phyloP scores from a whole-genome alignment of 2,329 filamentous ascomycete species.

The Ophiostoma australiae region DNA sequence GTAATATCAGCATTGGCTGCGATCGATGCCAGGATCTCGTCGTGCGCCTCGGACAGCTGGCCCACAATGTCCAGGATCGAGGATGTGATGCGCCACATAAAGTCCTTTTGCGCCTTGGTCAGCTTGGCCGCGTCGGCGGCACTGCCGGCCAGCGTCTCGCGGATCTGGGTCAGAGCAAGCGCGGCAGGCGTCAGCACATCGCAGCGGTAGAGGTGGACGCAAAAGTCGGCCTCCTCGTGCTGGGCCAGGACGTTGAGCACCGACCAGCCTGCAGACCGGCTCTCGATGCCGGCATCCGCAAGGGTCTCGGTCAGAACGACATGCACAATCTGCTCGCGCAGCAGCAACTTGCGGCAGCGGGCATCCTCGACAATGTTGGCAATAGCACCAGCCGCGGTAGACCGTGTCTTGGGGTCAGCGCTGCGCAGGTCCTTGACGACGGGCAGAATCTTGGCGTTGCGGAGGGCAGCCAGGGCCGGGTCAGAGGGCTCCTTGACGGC shows the following conservation, averaged over 20 bases:
- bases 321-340: conserved; percentile 62
- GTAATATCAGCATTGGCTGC: conserved; percentile 46
- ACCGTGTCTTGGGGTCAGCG: conserved; percentile 54
- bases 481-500: conserved; percentile 57
- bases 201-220: conserved; percentile 58
- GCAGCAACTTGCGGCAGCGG: conserved; percentile 58
- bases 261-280: conserved; percentile 62
- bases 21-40: conserved; percentile 55
- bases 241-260: conserved; percentile 57
- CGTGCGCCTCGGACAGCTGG: conserved; percentile 53
- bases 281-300: conserved; percentile 58
- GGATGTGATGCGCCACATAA: conserved; percentile 51
- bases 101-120: conserved; percentile 49
- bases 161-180: conserved; percentile 50
- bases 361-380: conserved; percentile 58
- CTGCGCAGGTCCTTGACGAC: conserved; percentile 57
- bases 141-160: conserved; percentile 32
- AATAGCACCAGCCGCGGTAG: conserved; percentile 55
- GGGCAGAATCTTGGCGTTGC: conserved; percentile 59
- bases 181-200: conserved; percentile 59
- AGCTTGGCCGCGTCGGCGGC: conserved; percentile 34
- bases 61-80: conserved; percentile 51
- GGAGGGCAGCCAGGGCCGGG: conserved; percentile 58
- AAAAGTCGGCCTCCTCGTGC: conserved; percentile 63
- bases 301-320: conserved; percentile 60